phyloP scores from a whole-genome alignment of 2,329 filamentous ascomycete genomes.

The Chrysoporthe deuterocubensis region DNA sequence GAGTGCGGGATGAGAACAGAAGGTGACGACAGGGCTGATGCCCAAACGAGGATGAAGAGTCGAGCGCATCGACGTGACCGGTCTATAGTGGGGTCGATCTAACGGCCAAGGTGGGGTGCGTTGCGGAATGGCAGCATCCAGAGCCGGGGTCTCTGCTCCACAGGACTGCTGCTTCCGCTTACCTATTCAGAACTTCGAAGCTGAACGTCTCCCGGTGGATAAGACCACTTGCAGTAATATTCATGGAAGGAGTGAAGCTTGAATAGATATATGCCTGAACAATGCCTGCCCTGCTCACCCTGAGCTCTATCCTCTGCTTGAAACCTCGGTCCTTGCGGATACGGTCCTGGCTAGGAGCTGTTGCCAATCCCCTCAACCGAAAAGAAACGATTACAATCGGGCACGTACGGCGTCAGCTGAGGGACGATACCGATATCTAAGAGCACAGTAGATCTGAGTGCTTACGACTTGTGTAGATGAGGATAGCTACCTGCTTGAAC shows the following conservation, averaged over 20 bases:
- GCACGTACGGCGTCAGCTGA: background rate
- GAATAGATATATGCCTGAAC: too few relatives aligned
- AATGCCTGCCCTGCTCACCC: too few relatives aligned
- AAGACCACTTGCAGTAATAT: too few relatives aligned
- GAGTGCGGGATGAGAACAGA: background rate
- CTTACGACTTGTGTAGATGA: background rate
- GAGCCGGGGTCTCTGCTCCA: background rate
- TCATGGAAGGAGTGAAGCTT: background rate
- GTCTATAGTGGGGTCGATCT: constrained; percentile 8
- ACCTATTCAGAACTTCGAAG: background rate
- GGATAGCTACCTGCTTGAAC: background rate
- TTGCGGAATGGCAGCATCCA: background rate
- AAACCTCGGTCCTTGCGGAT: too few relatives aligned
- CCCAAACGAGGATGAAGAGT: background rate
- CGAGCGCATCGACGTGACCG: constrained; percentile 10
- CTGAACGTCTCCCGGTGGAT: background rate
- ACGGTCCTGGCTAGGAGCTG: too few relatives aligned
- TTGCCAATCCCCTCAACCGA: too few relatives aligned
- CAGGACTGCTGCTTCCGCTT: background rate
- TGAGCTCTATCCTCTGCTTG: background rate
- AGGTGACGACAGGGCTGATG: constrained; percentile 21
- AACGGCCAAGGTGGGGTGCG: constrained; percentile 8
- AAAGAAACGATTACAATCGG: too few relatives aligned
- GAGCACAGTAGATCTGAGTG: background rate
- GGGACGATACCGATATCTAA: background rate